Percentiles rank a stretch among this genome's conserved stretches.
Conservation (phyloP, 306 rosid species). For the Abrus pulchellus region DNA sequence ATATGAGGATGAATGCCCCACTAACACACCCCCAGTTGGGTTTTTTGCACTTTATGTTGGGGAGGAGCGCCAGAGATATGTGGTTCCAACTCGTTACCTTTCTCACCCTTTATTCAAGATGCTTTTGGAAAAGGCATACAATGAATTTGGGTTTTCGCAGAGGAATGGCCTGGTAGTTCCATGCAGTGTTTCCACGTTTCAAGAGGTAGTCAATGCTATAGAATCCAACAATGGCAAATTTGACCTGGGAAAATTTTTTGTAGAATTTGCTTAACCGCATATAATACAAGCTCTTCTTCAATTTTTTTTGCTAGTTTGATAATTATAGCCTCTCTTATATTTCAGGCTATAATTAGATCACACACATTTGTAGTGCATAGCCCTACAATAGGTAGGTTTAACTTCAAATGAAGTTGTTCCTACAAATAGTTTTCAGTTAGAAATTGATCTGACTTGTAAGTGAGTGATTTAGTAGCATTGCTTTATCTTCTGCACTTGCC, state of each 20-base stretch:
- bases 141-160: constrained; percentile 85
- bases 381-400: neutral
- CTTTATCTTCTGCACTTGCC: neutral
- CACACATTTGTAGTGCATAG: neutral
- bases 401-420: neutral
- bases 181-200: constrained; percentile 76
- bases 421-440: neutral
- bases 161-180: constrained; percentile 79
- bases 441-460: neutral
- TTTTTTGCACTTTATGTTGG: constrained; percentile 80
- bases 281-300: neutral
- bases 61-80: constrained; percentile 72
- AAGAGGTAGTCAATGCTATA: constrained; percentile 68
- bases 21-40: constrained; percentile 61
- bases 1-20: constrained; percentile 35
- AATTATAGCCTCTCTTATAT: neutral
- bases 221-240: constrained; percentile 73
- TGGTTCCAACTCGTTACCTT: constrained; percentile 73
- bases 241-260: constrained; percentile 68
- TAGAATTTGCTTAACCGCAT: constrained; percentile 61
- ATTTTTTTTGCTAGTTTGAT: neutral
- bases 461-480: neutral
- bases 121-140: constrained; percentile 71
- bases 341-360: constrained; percentile 28
- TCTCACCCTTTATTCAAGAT: constrained; percentile 90